Conservation (phyloP, 768 basidiomycete species). For the Pleurotus citrinopileatus region DNA sequence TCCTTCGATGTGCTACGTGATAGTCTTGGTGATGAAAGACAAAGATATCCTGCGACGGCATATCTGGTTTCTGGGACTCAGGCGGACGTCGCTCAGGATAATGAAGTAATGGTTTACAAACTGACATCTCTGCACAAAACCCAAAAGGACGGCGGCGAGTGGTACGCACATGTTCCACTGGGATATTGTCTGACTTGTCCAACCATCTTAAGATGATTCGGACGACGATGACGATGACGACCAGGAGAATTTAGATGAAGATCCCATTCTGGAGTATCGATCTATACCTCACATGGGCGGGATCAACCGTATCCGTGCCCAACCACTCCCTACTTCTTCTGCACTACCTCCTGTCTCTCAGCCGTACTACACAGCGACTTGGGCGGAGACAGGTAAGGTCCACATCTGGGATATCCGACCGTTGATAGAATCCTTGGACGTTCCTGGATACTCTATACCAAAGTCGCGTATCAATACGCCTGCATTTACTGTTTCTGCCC, state of each 20-base stretch:
- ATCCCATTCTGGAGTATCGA: constrained; percentile 88
- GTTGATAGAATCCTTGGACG: constrained; percentile 85
- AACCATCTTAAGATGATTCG: constrained; percentile 58
- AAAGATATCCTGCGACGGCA: constrained; percentile 82
- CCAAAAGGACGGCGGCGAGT: constrained; percentile 77
- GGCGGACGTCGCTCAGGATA: constrained; percentile 74
- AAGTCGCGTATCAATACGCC: constrained; percentile 61
- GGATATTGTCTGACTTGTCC: too few relatives aligned
- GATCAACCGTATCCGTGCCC: constrained; percentile 92
- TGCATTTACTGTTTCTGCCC: constrained; percentile 77
- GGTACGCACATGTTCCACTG: too few relatives aligned
- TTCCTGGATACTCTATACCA: constrained; percentile 73
- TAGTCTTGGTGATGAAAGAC: constrained; percentile 83
- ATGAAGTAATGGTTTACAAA: constrained; percentile 88
- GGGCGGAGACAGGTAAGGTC: constrained; percentile 96
- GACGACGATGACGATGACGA: constrained; percentile 78
- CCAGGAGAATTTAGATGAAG: constrained; percentile 81
- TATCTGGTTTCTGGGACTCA: constrained; percentile 96
- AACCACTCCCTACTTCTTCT: constrained; percentile 68
- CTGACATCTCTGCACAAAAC: constrained; percentile 89
- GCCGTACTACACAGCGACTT: constrained; percentile 91
- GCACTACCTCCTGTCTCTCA: constrained; percentile 67
- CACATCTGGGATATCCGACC: constrained; percentile 95
- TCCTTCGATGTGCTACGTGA: constrained; percentile 95
- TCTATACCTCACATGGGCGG: constrained; percentile 89